Conservation (phyloP, 2,329 filamentous ascomycete genomes). For the Aspergillus fumigatus region DNA sequence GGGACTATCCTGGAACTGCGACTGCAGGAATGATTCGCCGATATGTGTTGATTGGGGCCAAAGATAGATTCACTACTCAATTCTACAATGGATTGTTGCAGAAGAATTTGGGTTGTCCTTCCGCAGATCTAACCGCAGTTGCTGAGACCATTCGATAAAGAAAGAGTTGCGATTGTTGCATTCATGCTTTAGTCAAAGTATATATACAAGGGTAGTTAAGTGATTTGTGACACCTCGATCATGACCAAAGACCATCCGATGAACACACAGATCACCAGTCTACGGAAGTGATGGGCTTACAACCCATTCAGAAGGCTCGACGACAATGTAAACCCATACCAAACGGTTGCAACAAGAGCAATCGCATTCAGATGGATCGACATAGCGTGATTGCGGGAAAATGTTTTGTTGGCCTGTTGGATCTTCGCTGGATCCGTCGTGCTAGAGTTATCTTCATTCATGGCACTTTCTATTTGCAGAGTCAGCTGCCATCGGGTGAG, state of each 20-base stretch:
- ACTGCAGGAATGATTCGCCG: background rate
- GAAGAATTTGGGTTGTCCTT: too few relatives aligned
- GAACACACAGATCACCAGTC: too few relatives aligned
- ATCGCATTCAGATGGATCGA: slow-evolving; percentile 42
- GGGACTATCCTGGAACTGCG: background rate
- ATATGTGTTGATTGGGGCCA: too few relatives aligned
- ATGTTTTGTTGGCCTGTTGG: slow-evolving; percentile 25
- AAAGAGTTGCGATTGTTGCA: background rate
- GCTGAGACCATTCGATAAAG: too few relatives aligned
- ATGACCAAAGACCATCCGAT: too few relatives aligned
- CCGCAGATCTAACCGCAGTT: too few relatives aligned
- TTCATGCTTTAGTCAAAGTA: background rate
- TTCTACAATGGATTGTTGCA: background rate
- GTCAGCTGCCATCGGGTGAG: background rate
- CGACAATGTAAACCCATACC: slow-evolving; percentile 25
- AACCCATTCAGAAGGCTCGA: slow-evolving; percentile 7
- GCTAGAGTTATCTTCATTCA: background rate
- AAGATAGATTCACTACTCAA: background rate
- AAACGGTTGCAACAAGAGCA: slow-evolving; percentile 28
- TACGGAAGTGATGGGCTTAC: background rate
- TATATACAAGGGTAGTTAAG: background rate
- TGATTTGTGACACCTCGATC: too few relatives aligned
- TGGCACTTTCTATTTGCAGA: background rate
- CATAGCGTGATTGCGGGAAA: slow-evolving; percentile 39
- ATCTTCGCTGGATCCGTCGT: slow-evolving; percentile 4